Conservation (phyloP, 768 basidiomycete genomes). For the Podaxis carcinomalis region DNA sequence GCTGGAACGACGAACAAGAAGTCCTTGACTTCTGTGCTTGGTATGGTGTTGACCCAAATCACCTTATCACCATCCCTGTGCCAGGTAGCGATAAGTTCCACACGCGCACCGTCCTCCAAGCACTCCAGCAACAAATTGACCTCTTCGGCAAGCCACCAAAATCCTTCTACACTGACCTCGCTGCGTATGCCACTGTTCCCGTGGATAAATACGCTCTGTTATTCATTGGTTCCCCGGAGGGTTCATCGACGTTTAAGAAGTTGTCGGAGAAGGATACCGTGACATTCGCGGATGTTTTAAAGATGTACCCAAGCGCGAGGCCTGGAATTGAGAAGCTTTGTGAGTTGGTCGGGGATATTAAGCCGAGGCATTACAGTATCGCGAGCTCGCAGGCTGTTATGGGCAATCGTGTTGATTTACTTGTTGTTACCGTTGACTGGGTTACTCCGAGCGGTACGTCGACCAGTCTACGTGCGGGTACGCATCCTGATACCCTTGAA, state of each 20-base stretch:
- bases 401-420: conserved; percentile 88
- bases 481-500: conserved; percentile 2
- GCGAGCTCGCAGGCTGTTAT: conserved; percentile 94
- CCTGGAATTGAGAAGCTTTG: conserved; percentile 84
- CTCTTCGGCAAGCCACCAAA: conserved; percentile 95
- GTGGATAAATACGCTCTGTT: conserved; percentile 76
- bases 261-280: conserved; percentile 92
- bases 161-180: conserved; percentile 88
- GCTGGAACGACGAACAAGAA: conserved; percentile 93
- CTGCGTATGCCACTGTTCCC: conserved; percentile 63
- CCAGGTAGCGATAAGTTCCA: conserved; percentile 68
- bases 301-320: conserved; percentile 69
- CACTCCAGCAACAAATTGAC: conserved; percentile 94
- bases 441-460: conserved; percentile 71
- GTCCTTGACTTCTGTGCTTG: conserved; percentile 85
- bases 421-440: conserved; percentile 98
- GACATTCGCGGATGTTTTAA: conserved; percentile 85
- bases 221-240: conserved; percentile 94
- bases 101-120: conserved; percentile 92
- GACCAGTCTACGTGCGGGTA: background rate
- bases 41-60: conserved; percentile 84
- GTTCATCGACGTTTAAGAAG: conserved; percentile 91
- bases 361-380: conserved; percentile 97
- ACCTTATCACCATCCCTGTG: conserved; percentile 78
- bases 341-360: conserved; percentile 89